These are phyloP conservation scores for Dissoconium aciculare DNA, from an alignment of 2,329 filamentous ascomycete species.

Conservation along the genomic window DNA sequence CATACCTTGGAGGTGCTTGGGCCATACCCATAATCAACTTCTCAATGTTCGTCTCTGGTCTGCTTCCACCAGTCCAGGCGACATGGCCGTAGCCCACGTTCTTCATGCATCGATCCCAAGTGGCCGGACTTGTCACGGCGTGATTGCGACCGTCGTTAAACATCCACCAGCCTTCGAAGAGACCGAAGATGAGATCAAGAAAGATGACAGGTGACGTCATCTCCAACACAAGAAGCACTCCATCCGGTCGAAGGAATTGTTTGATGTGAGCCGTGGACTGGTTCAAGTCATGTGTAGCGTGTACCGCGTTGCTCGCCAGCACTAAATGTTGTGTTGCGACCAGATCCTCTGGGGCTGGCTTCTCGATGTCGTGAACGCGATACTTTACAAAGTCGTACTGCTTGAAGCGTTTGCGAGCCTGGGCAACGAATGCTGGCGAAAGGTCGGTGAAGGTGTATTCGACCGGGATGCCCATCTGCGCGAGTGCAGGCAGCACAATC, in stretches of 20 bases:
- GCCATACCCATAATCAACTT: not conserved
- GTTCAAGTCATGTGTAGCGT: slow-evolving; percentile 23
- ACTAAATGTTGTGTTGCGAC: slow-evolving; percentile 21
- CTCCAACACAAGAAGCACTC: slow-evolving; percentile 23
- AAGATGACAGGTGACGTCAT: slow-evolving; percentile 20
- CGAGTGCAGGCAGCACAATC: slow-evolving; percentile 20
- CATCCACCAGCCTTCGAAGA: slow-evolving; percentile 27
- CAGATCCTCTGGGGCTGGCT: slow-evolving; percentile 12
- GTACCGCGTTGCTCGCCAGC: slow-evolving; percentile 24
- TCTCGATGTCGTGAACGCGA: slow-evolving; percentile 21
- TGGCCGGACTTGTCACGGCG: slow-evolving; percentile 11
- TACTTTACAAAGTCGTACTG: slow-evolving; percentile 14
- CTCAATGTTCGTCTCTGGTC: not conserved
- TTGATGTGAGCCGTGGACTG: slow-evolving; percentile 18
- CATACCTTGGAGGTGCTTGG: not conserved
- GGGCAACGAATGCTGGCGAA: slow-evolving; percentile 18
- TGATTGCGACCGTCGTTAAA: slow-evolving; percentile 26
- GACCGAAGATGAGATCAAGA: slow-evolving; percentile 24
- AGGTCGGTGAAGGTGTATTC: slow-evolving; percentile 33
- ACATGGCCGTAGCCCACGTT: slow-evolving; percentile 22
- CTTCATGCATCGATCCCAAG: slow-evolving; percentile 16
- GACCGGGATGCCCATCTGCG: slow-evolving; percentile 14
- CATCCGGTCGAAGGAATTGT: slow-evolving; percentile 18
- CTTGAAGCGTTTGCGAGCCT: slow-evolving; percentile 1
- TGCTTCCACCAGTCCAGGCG: slow-evolving; percentile 23